Evolutionary conservation across 176 grass and related monocot genomes (phyloP).

Genomic region (Zoysia pacifica): DNA sequence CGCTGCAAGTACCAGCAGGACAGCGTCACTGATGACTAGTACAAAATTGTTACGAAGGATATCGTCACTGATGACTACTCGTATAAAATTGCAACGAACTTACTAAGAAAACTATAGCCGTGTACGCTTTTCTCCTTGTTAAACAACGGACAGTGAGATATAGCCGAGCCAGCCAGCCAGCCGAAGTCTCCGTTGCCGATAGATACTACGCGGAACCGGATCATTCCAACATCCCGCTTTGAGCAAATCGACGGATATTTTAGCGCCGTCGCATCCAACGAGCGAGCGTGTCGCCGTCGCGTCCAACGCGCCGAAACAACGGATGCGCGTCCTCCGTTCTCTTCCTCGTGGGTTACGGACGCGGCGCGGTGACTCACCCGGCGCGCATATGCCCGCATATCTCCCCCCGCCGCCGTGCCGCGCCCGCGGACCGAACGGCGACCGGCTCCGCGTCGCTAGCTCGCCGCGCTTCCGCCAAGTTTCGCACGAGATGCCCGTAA

Average conservation of each 20-base stretch:
- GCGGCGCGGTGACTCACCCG: background rate
- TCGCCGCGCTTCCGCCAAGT: background rate
- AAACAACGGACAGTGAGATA: background rate
- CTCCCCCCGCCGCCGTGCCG: conserved; percentile 3
- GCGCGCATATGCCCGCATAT: conserved; percentile 31
- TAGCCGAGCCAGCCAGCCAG: background rate
- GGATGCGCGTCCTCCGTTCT: background rate
- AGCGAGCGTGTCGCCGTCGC: conserved; percentile 2
- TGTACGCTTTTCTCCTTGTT: background rate
- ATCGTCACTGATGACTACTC: background rate
- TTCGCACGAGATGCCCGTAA: conserved; percentile 15
- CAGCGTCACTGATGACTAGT: too few species aligned
- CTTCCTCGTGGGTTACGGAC: conserved; percentile 13
- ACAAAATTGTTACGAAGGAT: too few species aligned
- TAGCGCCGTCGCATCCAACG: background rate
- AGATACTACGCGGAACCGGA: background rate
- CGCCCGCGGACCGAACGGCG: background rate
- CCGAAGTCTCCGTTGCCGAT: background rate
- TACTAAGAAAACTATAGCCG: background rate
- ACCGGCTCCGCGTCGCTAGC: background rate
- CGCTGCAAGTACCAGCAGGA: too few species aligned
- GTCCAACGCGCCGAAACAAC: conserved; percentile 6
- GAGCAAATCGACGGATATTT: conserved; percentile 16
- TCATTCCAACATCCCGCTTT: background rate
- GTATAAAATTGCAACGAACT: too few species aligned